Conservation (phyloP, 78 protist genomes). For the Anaeramoeba ignava region DNA sequence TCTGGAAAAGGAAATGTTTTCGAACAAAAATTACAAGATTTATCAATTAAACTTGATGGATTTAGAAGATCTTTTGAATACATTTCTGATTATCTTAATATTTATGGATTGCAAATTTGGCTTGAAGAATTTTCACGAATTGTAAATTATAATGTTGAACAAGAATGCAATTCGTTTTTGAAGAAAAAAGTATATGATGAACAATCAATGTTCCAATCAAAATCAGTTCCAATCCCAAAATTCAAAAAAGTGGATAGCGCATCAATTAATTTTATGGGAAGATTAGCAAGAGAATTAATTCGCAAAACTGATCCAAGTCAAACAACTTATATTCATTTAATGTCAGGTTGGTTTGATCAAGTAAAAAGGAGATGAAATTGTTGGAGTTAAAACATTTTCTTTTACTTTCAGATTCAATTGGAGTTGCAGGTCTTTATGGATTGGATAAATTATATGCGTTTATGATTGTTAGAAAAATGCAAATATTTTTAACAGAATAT, state of each 20-base stretch:
- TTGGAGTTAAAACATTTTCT: constrained; percentile 40
- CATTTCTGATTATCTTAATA: constrained; percentile 74
- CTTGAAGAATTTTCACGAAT: constrained; percentile 83
- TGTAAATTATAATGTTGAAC: constrained; percentile 80
- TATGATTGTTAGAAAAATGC: constrained; percentile 59
- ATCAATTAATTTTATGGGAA: constrained; percentile 71
- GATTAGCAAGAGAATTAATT: constrained; percentile 62
- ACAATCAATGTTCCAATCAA: constrained; percentile 67
- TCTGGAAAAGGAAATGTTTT: constrained; percentile 5
- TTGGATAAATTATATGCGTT: constrained; percentile 56
- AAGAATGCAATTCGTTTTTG: constrained; percentile 70
- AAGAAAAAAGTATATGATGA: constrained; percentile 53
- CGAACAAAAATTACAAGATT: neutral
- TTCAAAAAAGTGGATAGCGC: constrained; percentile 29
- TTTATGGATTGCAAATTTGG: constrained; percentile 78
- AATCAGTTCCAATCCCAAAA: constrained; percentile 67
- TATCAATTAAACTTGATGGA: constrained; percentile 51
- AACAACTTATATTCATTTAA: constrained; percentile 38
- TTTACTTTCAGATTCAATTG: constrained; percentile 35
- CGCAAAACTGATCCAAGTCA: constrained; percentile 44
- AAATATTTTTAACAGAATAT: too few species aligned
- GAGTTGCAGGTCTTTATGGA: constrained; percentile 58
- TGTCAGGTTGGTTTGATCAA: too few species aligned
- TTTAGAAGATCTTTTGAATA: constrained; percentile 59
- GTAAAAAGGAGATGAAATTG: constrained; percentile 50